Evolutionary conservation across 768 basidiomycete species (phyloP), one percentile per base, ranked within the genome.

Genomic region (Pleurotus djamor): DNA sequence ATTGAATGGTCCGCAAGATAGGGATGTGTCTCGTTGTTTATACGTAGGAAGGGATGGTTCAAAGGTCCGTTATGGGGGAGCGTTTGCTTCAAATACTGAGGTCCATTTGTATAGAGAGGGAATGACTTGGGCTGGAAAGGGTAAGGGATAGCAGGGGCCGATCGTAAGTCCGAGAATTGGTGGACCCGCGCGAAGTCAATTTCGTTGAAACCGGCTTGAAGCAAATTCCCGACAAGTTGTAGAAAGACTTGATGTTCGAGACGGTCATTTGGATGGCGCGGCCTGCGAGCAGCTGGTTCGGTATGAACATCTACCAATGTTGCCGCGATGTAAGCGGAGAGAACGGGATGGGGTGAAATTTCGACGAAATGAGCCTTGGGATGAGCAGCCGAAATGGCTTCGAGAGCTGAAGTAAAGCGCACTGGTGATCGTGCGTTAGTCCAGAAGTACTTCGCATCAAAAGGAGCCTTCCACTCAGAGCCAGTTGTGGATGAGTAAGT

Each of bases 401-500:
- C 37, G 14, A 79, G 65, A 1, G 75, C 70, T 8, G 70, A 45
- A 1, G 65, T 63, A 62, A 82, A 82, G 4, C 61, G 63, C 2
- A 81, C 80, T 4, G 76, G 73, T 2, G 62, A 57, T 5, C 75
- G 70, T 5, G 71, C 66, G 59, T 72, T 75, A 47, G 67, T 41
- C 80, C 80, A 81, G 48, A 74, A 72, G 63, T 81, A 81, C 5
- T 76, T 68, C 0, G 71, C 63, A 6, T 66, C 67, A 59, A 75
- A 77, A 1, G 49, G 4, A 0, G 60, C 59, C 1, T 64, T 59
- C 21, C 65, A 66, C 3, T 61, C 44, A 0, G 60, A 43, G 0
- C 75, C 76, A 7, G 73, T 73, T 5, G 66, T 52, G 5, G 78
- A 75, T 0, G 80, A 82, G 61, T 70, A 80, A 1, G 1, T 69